phyloP scores from a whole-genome alignment of 352 stramenopile genomes.

The Phytophthora cryptogea region DNA sequence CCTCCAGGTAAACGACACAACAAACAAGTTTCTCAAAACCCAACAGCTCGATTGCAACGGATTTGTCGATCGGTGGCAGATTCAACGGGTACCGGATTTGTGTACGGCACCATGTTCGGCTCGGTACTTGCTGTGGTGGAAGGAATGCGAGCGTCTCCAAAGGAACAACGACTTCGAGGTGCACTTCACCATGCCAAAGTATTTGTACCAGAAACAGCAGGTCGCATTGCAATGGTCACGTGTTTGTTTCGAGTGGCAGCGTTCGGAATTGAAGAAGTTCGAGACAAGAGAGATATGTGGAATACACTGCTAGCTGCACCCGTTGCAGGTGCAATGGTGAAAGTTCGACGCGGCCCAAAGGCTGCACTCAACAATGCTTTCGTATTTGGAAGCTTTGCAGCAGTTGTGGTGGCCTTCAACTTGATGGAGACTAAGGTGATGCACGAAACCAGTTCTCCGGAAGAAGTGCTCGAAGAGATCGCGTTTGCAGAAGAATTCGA shows the following conservation, averaged over 20 bases:
- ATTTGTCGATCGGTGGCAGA: slow-evolving; percentile 18
- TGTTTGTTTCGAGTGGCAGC: slow-evolving; percentile 37
- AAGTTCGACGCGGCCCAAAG: slow-evolving; percentile 28
- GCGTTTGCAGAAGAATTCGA: slow-evolving; percentile 50
- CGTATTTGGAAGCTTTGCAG: slow-evolving; percentile 42
- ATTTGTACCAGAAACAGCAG: slow-evolving; percentile 41
- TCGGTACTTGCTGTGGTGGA: slow-evolving; percentile 35
- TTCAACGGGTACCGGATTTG: slow-evolving; percentile 41
- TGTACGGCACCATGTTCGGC: slow-evolving; percentile 51
- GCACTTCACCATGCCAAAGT: slow-evolving; percentile 40
- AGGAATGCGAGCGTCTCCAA: slow-evolving; percentile 35
- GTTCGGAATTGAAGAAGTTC: slow-evolving; percentile 28
- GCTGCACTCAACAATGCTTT: slow-evolving; percentile 36
- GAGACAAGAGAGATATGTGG: slow-evolving; percentile 40
- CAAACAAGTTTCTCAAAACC: slow-evolving; percentile 10
- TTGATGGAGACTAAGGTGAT: slow-evolving; percentile 33
- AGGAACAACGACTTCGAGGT: slow-evolving; percentile 35
- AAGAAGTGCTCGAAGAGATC: slow-evolving; percentile 50
- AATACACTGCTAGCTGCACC: slow-evolving; percentile 43
- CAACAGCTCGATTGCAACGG: slow-evolving; percentile 15
- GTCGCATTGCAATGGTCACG: slow-evolving; percentile 48
- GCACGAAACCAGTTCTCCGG: slow-evolving; percentile 29
- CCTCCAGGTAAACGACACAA: slow-evolving; percentile 8
- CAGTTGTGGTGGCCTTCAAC: slow-evolving; percentile 47
- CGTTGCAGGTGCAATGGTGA: slow-evolving; percentile 35